These are phyloP conservation scores for Mucor mucedo DNA, from an alignment of 371 early-diverging fungal genomes.

Conservation along the genomic window DNA sequence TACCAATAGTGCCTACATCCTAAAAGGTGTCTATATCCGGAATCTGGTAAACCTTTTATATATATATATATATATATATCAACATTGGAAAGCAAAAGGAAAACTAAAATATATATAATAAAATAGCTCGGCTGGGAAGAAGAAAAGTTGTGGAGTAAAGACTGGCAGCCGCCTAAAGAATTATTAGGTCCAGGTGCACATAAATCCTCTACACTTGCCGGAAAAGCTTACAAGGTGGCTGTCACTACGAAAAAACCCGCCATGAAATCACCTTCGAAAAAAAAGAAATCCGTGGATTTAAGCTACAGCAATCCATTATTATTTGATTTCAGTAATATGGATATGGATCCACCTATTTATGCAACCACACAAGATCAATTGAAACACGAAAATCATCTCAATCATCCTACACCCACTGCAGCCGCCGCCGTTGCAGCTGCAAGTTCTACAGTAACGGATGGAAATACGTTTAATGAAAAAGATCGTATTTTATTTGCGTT, in stretches of 20 bases:
- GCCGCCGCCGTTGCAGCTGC: too few species aligned
- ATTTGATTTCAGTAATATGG: constrained; percentile 13
- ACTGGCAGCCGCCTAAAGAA: constrained; percentile 41
- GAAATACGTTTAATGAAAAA: constrained; percentile 36
- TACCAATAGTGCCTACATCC: constrained; percentile 79
- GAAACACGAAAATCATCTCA: neutral
- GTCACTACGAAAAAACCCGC: constrained; percentile 9
- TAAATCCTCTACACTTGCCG: constrained; percentile 34
- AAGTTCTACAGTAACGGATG: neutral
- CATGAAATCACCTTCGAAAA: constrained; percentile 8
- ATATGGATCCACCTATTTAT: constrained; percentile 5
- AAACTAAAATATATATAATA: neutral
- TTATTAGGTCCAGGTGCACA: constrained; percentile 37
- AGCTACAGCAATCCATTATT: constrained; percentile 8
- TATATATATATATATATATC: too few species aligned
- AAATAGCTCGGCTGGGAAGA: constrained; percentile 42
- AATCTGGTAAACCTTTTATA: constrained; percentile 42
- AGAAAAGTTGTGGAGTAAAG: constrained; percentile 40
- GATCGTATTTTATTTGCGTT: constrained; percentile 79
- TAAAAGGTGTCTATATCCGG: constrained; percentile 74
- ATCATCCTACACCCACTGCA: too few species aligned
- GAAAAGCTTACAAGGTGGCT: constrained; percentile 25
- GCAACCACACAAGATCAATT: constrained; percentile 1
- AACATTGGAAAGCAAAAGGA: neutral
- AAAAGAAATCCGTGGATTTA: neutral